Evolutionary conservation across 306 rosid species (phyloP).

Genomic region (Crotalaria pallida): DNA sequence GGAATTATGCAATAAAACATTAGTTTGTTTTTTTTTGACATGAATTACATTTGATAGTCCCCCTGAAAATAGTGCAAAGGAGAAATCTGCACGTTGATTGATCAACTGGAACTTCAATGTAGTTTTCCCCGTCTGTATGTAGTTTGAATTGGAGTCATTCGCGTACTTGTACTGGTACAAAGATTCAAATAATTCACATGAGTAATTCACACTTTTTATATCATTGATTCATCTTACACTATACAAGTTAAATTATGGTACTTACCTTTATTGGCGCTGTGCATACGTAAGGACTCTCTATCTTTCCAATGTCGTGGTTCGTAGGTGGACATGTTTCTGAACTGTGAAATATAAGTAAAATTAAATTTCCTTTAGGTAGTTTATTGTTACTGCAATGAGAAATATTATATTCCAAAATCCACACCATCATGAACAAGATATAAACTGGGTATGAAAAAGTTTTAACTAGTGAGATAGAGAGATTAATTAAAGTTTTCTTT

Average conservation of each 20-base stretch:
- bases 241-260: background rate
- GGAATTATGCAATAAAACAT: background rate
- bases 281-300: constrained; percentile 52
- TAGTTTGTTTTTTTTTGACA: background rate
- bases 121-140: constrained; percentile 38
- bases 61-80: constrained; percentile 59
- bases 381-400: background rate
- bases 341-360: constrained; percentile 34
- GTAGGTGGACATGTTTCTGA: constrained; percentile 36
- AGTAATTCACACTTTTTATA: background rate
- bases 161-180: constrained; percentile 50
- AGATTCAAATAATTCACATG: background rate
- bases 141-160: constrained; percentile 32
- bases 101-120: constrained; percentile 39
- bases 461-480: no score
- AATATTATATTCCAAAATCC: background rate
- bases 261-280: constrained; percentile 46
- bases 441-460: no score
- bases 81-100: constrained; percentile 60
- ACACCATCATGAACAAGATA: no score
- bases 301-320: background rate
- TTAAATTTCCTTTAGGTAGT: background rate
- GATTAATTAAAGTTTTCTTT: no score
- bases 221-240: background rate
- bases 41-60: constrained; percentile 44